A percentile compares a stretch with the other conserved stretches of the same genome.
These are phyloP conservation scores for Scolecobasidium constrictum DNA, from an alignment of 2,329 filamentous ascomycete species.

Conservation along the genomic window DNA sequence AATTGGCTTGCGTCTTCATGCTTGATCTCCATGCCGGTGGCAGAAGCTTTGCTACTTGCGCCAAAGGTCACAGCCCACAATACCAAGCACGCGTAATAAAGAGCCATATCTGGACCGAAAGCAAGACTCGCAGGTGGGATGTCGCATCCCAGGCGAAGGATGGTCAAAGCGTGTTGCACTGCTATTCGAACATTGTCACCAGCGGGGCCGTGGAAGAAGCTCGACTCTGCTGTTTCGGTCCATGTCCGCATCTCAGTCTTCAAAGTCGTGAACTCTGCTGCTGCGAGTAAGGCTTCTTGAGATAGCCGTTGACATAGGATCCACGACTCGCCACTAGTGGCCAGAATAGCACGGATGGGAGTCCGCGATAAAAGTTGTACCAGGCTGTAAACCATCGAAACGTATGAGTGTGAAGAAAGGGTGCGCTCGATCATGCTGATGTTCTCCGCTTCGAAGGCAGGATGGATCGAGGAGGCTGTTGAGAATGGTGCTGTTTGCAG, in stretches of 20 bases:
- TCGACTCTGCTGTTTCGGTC: constrained; percentile 14
- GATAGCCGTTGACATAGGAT: constrained; percentile 28
- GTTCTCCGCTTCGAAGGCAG: constrained; percentile 12
- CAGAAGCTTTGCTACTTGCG: constrained; percentile 12
- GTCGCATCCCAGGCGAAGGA: constrained; percentile 1
- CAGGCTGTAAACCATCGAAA: constrained; percentile 19
- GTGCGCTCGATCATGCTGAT: constrained; percentile 17
- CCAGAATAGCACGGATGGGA: constrained; percentile 31
- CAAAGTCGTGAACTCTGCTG: constrained; percentile 20
- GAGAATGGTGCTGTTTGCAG: constrained; percentile 14
- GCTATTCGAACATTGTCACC: background rate
- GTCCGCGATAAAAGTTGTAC: constrained; percentile 26
- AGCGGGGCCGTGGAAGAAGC: background rate
- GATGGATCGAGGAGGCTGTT: constrained; percentile 12
- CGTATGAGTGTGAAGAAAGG: constrained; percentile 16
- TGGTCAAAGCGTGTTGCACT: constrained; percentile 1
- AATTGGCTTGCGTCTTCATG: background rate
- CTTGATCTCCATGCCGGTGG: constrained; percentile 4
- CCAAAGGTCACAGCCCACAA: constrained; percentile 24
- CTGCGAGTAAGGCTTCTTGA: constrained; percentile 25
- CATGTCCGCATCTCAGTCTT: constrained; percentile 25
- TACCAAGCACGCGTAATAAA: constrained; percentile 24
- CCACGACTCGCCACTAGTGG: constrained; percentile 34
- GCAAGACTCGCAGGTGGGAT: background rate
- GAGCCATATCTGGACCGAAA: constrained; percentile 21